Conservation (phyloP, 176 grass and related monocot genomes). For the Eleusine coracana region DNA sequence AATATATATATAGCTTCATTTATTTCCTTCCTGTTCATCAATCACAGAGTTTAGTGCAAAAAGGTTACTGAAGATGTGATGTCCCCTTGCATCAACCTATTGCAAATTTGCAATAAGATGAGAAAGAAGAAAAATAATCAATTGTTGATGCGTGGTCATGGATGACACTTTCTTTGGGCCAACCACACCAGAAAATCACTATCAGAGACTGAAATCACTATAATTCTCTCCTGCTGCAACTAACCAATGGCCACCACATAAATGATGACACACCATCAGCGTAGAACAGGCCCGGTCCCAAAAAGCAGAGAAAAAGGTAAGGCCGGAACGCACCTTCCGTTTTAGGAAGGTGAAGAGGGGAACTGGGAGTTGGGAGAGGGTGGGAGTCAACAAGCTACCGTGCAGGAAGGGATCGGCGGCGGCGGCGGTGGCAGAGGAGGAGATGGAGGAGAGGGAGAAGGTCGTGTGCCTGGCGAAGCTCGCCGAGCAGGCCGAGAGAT, state of each 20-base stretch:
- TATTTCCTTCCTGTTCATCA: background rate
- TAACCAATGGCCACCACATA: conserved; percentile 40
- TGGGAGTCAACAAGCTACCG: background rate
- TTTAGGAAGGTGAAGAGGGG: conserved; percentile 27
- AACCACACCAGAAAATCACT: conserved; percentile 27
- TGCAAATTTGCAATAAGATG: background rate
- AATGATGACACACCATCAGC: conserved; percentile 7
- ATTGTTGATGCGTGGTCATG: background rate
- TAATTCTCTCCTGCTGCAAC: background rate
- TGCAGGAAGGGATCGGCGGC: background rate
- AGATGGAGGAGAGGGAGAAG: conserved; percentile 62
- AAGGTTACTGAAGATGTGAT: background rate
- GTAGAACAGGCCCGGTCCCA: conserved; percentile 14
- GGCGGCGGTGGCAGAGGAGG: background rate
- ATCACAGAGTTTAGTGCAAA: background rate
- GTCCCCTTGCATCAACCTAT: too few species aligned
- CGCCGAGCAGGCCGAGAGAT: conserved; percentile 69
- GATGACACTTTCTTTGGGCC: background rate
- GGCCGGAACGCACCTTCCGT: conserved; percentile 14
- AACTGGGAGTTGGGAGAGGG: background rate
- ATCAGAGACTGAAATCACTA: background rate
- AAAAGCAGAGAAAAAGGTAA: conserved; percentile 12
- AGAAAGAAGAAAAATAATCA: background rate
- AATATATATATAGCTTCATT: background rate
- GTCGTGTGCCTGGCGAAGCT: conserved; percentile 61